Conservation (phyloP, 257 asterid species). For the Gentiana dahurica region DNA sequence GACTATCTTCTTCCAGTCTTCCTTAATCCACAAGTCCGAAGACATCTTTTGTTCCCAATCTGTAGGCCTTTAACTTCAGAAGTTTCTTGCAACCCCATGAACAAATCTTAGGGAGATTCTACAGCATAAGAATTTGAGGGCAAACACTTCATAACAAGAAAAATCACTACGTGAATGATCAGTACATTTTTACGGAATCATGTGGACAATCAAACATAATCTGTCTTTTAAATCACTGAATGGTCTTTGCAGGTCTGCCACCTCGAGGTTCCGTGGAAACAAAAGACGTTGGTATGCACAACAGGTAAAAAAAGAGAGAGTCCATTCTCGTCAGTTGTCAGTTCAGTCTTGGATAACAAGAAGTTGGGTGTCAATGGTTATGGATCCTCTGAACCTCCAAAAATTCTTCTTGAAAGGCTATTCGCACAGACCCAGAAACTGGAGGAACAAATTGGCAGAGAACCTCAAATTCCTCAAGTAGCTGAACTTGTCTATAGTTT, state of each 20-base stretch:
- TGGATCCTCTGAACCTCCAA: conserved; percentile 58
- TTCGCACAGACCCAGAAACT: conserved; percentile 73
- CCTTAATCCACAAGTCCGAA: too few relatives aligned
- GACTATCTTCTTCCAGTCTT: too few relatives aligned
- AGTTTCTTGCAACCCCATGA: too few relatives aligned
- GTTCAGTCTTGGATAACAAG: conserved; percentile 46
- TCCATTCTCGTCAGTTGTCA: conserved; percentile 26
- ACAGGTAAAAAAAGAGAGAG: conserved; percentile 20
- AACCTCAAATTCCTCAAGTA: conserved; percentile 41
- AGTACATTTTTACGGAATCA: too few relatives aligned
- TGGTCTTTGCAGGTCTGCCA: conserved; percentile 32
- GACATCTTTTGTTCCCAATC: too few relatives aligned
- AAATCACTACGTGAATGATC: too few relatives aligned
- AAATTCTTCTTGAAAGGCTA: conserved; percentile 69
- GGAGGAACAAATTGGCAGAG: conserved; percentile 63
- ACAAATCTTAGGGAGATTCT: too few relatives aligned
- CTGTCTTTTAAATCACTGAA: background rate
- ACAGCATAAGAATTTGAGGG: too few relatives aligned
- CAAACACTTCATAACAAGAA: too few relatives aligned
- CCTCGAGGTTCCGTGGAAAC: conserved; percentile 29
- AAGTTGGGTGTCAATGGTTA: conserved; percentile 41
- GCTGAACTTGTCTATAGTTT: conserved; percentile 47
- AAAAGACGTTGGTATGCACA: conserved; percentile 22
- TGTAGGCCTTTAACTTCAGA: too few relatives aligned
- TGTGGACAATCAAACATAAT: background rate